A percentile compares a stretch with the other conserved stretches of the same genome.
phyloP scores from a whole-genome alignment of 345 rosid genomes.

The Abelmoschus esculentus region DNA sequence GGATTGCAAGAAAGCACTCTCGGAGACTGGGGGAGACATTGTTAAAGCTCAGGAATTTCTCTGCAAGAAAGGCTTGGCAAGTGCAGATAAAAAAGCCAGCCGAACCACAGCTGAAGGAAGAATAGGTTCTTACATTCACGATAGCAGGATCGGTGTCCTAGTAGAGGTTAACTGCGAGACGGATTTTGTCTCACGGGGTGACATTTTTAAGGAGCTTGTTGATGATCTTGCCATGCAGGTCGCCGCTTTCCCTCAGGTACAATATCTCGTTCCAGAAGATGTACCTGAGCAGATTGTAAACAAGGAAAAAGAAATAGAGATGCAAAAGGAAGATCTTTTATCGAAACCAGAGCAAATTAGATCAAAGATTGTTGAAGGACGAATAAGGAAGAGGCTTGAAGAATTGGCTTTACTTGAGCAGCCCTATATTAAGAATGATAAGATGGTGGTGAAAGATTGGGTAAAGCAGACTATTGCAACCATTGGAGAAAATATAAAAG shows the following conservation, averaged over 20 bases:
- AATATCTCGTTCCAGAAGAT: constrained; percentile 72
- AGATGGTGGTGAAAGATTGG: constrained; percentile 75
- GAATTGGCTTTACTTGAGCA: constrained; percentile 89
- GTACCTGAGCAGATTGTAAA: constrained; percentile 67
- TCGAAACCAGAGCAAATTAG: constrained; percentile 90
- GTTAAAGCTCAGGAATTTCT: constrained; percentile 87
- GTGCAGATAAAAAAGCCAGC: constrained; percentile 92
- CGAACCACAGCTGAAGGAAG: constrained; percentile 91
- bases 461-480: constrained; percentile 91
- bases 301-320: constrained; percentile 84
- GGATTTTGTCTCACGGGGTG: constrained; percentile 89
- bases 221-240: constrained; percentile 98
- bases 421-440: constrained; percentile 86
- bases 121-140: constrained; percentile 90
- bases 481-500: constrained; percentile 87
- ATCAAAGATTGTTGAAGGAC: constrained; percentile 79
- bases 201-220: constrained; percentile 84
- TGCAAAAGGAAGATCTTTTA: constrained; percentile 91
- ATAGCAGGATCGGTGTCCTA: constrained; percentile 85
- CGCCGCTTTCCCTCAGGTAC: constrained; percentile 89
- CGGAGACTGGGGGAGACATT: constrained; percentile 71
- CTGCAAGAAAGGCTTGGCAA: constrained; percentile 86
- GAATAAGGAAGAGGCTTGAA: constrained; percentile 81
- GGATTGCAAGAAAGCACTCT: constrained; percentile 92
- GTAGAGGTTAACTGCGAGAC: constrained; percentile 94